A percentile compares a stretch with the other conserved stretches of the same genome.
phyloP scores from a whole-genome alignment of 2,329 filamentous ascomycete species.

The Pseudopithomyces maydicus region DNA sequence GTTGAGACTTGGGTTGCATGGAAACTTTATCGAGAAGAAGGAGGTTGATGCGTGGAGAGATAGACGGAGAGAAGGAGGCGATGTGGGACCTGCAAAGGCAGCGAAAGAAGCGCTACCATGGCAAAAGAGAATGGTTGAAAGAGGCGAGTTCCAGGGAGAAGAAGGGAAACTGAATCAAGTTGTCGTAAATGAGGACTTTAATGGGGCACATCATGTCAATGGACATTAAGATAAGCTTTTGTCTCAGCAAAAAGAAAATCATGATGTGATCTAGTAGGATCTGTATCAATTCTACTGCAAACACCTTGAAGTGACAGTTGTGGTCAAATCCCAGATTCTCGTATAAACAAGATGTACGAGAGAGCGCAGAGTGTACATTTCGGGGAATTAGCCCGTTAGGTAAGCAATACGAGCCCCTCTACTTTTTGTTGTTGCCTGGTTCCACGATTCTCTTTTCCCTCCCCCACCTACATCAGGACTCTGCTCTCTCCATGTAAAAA shows the following conservation, averaged over 20 bases:
- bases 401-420: neutral
- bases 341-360: too few species aligned
- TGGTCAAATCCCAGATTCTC: too few species aligned
- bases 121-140: constrained; percentile 33
- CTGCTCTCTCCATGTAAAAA: neutral
- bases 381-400: too few species aligned
- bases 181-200: neutral
- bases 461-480: neutral
- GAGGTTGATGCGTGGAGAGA: constrained; percentile 37
- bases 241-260: too few species aligned
- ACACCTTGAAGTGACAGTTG: too few species aligned
- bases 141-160: constrained; percentile 9
- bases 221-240: constrained; percentile 6
- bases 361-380: too few species aligned
- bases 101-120: constrained; percentile 33
- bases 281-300: too few species aligned
- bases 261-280: too few species aligned
- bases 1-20: constrained; percentile 37
- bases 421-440: neutral
- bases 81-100: constrained; percentile 26
- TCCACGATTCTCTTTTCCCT: neutral
- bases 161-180: constrained; percentile 5
- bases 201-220: constrained; percentile 10
- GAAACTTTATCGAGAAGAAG: constrained; percentile 38
- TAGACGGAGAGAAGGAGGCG: constrained; percentile 33